A percentile compares a stretch with the other conserved stretches of the same genome.
Conservation (phyloP, 768 basidiomycete species). For the Xerocomellus dryophilus region DNA sequence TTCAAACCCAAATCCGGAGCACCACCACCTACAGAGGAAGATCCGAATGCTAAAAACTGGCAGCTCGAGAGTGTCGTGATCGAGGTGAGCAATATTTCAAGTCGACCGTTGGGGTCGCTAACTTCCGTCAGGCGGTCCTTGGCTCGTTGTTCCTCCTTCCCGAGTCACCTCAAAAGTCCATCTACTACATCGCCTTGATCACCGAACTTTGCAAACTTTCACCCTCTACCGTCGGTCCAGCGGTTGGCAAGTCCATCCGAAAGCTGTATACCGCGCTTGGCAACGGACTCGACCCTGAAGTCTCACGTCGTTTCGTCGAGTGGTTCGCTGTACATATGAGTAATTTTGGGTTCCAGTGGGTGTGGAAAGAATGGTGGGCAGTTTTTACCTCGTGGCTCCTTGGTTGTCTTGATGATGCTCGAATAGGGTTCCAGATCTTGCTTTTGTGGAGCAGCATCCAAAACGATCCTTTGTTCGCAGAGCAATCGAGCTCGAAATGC, state of each 20-base stretch:
- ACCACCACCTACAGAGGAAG: constrained; percentile 44
- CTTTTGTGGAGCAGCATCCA: constrained; percentile 72
- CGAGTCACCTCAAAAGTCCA: constrained; percentile 65
- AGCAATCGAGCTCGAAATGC: constrained; percentile 84
- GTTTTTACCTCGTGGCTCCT: background rate
- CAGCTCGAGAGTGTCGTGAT: constrained; percentile 86
- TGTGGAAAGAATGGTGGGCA: constrained; percentile 96
- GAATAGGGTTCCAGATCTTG: constrained; percentile 80
- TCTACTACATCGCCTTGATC: constrained; percentile 86
- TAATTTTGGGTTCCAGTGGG: constrained; percentile 97
- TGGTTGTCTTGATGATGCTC: background rate
- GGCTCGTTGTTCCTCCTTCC: constrained; percentile 75
- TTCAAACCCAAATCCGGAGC: constrained; percentile 79
- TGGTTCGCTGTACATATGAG: constrained; percentile 98
- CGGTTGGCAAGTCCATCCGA: constrained; percentile 93
- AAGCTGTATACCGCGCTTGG: constrained; percentile 77
- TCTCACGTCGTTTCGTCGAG: constrained; percentile 78
- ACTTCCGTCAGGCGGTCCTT: constrained; percentile 58
- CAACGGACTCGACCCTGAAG: constrained; percentile 84
- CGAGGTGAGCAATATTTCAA: constrained; percentile 50
- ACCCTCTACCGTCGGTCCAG: constrained; percentile 88
- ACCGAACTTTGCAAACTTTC: constrained; percentile 95
- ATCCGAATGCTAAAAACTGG: constrained; percentile 65
- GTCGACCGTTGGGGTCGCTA: background rate
- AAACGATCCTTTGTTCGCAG: constrained; percentile 85